These are phyloP conservation scores for Trichoderma breve DNA, from an alignment of 2,329 filamentous ascomycete genomes.

Conservation along the genomic window DNA sequence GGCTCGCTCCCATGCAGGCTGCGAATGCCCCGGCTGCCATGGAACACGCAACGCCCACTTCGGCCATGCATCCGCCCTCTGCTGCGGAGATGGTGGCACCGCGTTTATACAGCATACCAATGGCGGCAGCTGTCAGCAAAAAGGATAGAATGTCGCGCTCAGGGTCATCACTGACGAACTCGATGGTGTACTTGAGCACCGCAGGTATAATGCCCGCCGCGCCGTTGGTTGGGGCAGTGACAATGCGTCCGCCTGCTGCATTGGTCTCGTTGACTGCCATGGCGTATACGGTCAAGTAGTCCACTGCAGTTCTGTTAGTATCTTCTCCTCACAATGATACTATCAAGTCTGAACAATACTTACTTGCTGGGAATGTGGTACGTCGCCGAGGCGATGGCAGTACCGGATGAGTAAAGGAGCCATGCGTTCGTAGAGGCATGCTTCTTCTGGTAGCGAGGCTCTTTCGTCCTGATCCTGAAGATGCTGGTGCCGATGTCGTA, in stretches of 20 bases:
- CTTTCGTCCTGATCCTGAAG: constrained; percentile 5
- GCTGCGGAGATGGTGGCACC: constrained; percentile 17
- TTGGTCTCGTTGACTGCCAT: constrained; percentile 17
- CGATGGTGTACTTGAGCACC: constrained; percentile 10
- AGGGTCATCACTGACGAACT: constrained; percentile 11
- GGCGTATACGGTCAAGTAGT: constrained; percentile 14
- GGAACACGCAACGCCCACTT: constrained; percentile 10
- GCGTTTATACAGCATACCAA: constrained; percentile 15
- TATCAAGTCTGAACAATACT: not conserved
- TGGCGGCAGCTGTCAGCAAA: constrained; percentile 6
- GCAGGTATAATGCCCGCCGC: constrained; percentile 13
- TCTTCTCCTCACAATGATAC: not conserved
- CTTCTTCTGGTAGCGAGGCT: not conserved
- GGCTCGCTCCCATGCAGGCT: constrained; percentile 15
- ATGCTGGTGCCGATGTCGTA: not conserved
- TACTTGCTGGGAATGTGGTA: constrained; percentile 14
- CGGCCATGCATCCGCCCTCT: constrained; percentile 15
- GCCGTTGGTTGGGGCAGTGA: constrained; percentile 10
- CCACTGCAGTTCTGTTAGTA: not conserved
- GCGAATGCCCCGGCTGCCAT: constrained; percentile 16
- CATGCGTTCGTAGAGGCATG: constrained; percentile 1
- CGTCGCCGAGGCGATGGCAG: constrained; percentile 7
- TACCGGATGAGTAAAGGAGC: constrained; percentile 13
- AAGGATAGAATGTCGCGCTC: constrained; percentile 13
- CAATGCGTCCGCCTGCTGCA: constrained; percentile 10